These are phyloP conservation scores for Colletotrichum sp. DNA, from an alignment of 2,329 filamentous ascomycete genomes.

Conservation along the genomic window DNA sequence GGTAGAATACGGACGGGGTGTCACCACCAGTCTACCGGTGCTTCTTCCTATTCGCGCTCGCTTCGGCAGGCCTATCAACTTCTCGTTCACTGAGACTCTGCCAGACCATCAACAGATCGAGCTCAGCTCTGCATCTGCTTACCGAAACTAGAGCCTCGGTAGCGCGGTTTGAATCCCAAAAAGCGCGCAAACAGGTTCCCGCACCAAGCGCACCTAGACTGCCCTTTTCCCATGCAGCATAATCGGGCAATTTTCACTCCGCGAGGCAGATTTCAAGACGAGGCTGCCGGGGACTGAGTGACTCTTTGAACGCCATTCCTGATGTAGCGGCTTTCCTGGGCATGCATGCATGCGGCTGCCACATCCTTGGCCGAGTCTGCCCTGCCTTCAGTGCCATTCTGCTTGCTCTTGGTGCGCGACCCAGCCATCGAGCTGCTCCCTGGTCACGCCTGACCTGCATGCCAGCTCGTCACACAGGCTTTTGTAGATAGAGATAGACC, in stretches of 20 bases:
- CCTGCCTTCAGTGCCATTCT: not conserved
- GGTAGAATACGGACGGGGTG: not conserved
- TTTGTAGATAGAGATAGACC: not conserved
- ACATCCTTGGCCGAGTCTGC: not conserved
- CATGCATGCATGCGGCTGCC: slow-evolving; percentile 2
- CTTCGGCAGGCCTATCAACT: slow-evolving; percentile 6
- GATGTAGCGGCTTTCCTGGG: not conserved
- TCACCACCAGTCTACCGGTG: not conserved
- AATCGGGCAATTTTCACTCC: not conserved
- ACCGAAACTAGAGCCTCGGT: slow-evolving; percentile 1
- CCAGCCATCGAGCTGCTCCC: not conserved
- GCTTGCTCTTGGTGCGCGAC: not conserved
- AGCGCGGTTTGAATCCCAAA: not conserved
- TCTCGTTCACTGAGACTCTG: not conserved
- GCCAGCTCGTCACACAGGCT: not conserved
- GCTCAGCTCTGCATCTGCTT: not conserved
- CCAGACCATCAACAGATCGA: not conserved
- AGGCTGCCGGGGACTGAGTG: not conserved
- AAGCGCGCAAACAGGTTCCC: not conserved
- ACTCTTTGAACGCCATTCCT: not conserved
- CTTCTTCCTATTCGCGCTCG: slow-evolving; percentile 10
- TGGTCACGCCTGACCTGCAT: not conserved
- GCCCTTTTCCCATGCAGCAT: not conserved
- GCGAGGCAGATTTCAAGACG: slow-evolving; percentile 7
- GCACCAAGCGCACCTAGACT: not conserved